These are phyloP conservation scores for Metarhizium robertsii DNA, from an alignment of 2,329 filamentous ascomycete species.

Conservation along the genomic window DNA sequence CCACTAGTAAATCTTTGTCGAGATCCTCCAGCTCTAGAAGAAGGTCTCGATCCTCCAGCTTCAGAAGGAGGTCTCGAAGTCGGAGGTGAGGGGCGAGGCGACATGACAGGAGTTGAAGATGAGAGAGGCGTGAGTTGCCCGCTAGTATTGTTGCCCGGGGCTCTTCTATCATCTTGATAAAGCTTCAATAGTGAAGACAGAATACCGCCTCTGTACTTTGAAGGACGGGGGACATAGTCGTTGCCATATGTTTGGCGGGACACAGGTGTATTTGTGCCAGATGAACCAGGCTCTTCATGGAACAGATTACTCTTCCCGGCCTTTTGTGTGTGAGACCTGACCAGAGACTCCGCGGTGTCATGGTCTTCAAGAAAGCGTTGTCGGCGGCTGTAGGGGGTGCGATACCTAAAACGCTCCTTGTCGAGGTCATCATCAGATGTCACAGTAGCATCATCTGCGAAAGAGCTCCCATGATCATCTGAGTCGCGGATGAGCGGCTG, in stretches of 20 bases:
- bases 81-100: slow-evolving; percentile 31
- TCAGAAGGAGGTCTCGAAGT: slow-evolving; percentile 30
- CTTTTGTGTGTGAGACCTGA: slow-evolving; percentile 23
- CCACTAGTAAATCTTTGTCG: slow-evolving; percentile 27
- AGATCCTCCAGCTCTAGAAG: slow-evolving; percentile 25
- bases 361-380: slow-evolving; percentile 12
- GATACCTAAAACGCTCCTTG: slow-evolving; percentile 11
- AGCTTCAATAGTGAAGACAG: slow-evolving; percentile 64
- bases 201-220: slow-evolving; percentile 63
- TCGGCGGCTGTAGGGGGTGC: slow-evolving; percentile 16
- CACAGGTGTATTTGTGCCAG: slow-evolving; percentile 28
- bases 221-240: slow-evolving; percentile 55
- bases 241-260: slow-evolving; percentile 39
- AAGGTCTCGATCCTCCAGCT: slow-evolving; percentile 26
- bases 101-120: slow-evolving; percentile 29
- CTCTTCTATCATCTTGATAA: slow-evolving; percentile 42
- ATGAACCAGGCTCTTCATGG: slow-evolving; percentile 17
- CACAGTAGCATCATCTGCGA: slow-evolving; percentile 11
- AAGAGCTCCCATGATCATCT: slow-evolving; percentile 13
- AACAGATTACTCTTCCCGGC: slow-evolving; percentile 21
- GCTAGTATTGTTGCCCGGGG: slow-evolving; percentile 24
- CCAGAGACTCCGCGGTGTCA: slow-evolving; percentile 24
- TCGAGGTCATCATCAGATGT: slow-evolving; percentile 1
- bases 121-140: slow-evolving; percentile 31
- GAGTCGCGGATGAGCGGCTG: slow-evolving; percentile 22